Evolutionary conservation across 257 asterid species (phyloP).

Genomic region (Rauvolfia tetraphylla): DNA sequence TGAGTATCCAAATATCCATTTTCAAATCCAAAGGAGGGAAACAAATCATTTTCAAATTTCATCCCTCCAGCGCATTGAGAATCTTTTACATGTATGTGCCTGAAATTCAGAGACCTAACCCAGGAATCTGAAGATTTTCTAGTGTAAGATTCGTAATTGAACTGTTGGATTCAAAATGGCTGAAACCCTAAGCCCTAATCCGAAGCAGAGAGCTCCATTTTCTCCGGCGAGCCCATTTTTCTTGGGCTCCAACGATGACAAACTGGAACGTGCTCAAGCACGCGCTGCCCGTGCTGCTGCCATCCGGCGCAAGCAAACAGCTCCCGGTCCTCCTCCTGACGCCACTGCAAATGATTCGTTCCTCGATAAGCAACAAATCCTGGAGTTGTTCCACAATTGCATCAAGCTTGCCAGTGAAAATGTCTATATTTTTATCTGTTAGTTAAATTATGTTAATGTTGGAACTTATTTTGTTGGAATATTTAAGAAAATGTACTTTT

Average conservation of each 20-base stretch:
- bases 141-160: not conserved
- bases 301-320: conserved; percentile 60
- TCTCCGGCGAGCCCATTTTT: conserved; percentile 74
- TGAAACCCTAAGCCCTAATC: conserved; percentile 64
- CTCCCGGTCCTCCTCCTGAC: conserved; percentile 27
- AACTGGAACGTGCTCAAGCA: conserved; percentile 90
- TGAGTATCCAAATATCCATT: not conserved
- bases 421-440: conserved; percentile 28
- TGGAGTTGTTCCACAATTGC: conserved; percentile 83
- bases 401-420: conserved; percentile 96
- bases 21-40: not conserved
- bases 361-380: conserved; percentile 74
- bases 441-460: not conserved
- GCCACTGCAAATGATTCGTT: conserved; percentile 28
- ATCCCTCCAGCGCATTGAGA: not conserved
- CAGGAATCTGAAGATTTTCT: not conserved
- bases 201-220: conserved; percentile 60
- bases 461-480: not conserved
- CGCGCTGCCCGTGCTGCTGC: conserved; percentile 97
- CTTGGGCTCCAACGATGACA: conserved; percentile 84
- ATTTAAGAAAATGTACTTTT: not conserved
- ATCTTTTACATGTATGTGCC: not conserved
- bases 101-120: not conserved
- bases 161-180: conserved; percentile 41
- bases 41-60: not conserved